These are phyloP conservation scores for Vitis hybrid DNA, from an alignment of 177 flowering plant genomes.

Conservation along the genomic window DNA sequence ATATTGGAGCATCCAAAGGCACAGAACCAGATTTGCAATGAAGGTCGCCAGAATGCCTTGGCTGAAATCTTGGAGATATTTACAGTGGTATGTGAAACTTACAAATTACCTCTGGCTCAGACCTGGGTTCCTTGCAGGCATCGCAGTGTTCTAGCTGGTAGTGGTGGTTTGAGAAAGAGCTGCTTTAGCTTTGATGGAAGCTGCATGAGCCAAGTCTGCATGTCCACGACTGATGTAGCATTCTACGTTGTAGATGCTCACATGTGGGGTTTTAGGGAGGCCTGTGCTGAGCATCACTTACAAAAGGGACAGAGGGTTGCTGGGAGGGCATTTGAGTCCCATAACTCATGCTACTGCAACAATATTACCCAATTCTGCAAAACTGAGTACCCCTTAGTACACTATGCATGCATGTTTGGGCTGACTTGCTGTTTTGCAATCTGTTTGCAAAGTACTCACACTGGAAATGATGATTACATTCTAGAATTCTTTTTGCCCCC, in stretches of 20 bases:
- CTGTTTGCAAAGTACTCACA: constrained; percentile 67
- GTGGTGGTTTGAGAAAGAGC: constrained; percentile 79
- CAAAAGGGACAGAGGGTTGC: constrained; percentile 92
- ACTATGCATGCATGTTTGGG: constrained; percentile 94
- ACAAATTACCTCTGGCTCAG: constrained; percentile 88
- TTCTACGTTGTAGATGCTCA: constrained; percentile 85
- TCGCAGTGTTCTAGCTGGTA: constrained; percentile 76
- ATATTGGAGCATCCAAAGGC: constrained; percentile 67
- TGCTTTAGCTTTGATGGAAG: constrained; percentile 96
- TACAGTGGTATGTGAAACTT: constrained; percentile 81
- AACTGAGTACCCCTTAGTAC: constrained; percentile 87
- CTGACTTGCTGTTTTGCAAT: constrained; percentile 75
- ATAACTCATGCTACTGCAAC: constrained; percentile 58
- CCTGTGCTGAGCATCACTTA: constrained; percentile 93
- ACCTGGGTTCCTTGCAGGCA: constrained; percentile 98
- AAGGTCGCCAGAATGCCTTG: constrained; percentile 85
- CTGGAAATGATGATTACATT: constrained; percentile 83
- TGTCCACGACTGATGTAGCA: constrained; percentile 92
- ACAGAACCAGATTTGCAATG: constrained; percentile 85
- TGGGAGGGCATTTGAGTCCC: constrained; percentile 79
- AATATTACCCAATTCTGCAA: constrained; percentile 81
- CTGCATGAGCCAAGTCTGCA: constrained; percentile 91
- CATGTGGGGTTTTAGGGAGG: constrained; percentile 94
- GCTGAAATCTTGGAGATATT: constrained; percentile 89
- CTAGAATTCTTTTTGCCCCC: constrained; percentile 91